A percentile compares a stretch with the other conserved stretches of the same genome.
These are phyloP conservation scores for Immersiporthe knoxdaviesiana DNA, from an alignment of 2,329 filamentous ascomycete genomes.

Conservation along the genomic window DNA sequence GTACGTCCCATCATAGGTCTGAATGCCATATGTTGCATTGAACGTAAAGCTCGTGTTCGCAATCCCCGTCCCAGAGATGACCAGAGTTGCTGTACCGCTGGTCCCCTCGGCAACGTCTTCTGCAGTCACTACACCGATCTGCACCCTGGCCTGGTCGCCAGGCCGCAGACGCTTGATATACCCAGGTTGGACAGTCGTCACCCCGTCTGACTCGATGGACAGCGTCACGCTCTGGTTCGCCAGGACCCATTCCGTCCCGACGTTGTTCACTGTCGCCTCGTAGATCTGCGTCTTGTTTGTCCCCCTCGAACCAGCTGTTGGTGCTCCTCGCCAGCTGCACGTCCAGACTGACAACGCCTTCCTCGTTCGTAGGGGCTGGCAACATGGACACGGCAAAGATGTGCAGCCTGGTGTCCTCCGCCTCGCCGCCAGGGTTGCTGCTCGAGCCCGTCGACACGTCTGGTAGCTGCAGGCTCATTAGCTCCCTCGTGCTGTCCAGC, in stretches of 20 bases:
- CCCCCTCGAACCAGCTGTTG: conserved; percentile 27
- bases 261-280: conserved; percentile 26
- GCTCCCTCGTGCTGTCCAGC: conserved; percentile 30
- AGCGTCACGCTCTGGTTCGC: conserved; percentile 26
- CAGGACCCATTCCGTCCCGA: conserved; percentile 24
- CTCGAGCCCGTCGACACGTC: conserved; percentile 17
- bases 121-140: conserved; percentile 24
- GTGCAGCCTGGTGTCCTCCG: conserved; percentile 23
- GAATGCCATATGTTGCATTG: conserved; percentile 27
- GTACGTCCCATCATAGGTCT: conserved; percentile 23
- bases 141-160: conserved; percentile 27
- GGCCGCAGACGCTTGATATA: conserved; percentile 28
- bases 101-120: conserved; percentile 20
- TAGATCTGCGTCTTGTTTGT: conserved; percentile 28
- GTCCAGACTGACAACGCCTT: background rate
- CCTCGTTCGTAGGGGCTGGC: background rate
- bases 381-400: conserved; percentile 25
- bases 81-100: conserved; percentile 21
- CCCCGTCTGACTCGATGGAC: conserved; percentile 22
- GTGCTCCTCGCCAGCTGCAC: conserved; percentile 27
- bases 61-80: conserved; percentile 19
- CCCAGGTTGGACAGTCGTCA: conserved; percentile 24
- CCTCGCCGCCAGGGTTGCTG: conserved; percentile 20
- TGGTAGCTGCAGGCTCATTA: conserved; percentile 29
- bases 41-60: conserved; percentile 23